A percentile compares a stretch with the other conserved stretches of the same genome.
Evolutionary conservation across 805 yeast genomes (phyloP).

Genomic region (Maudiozyma pseudohumilis): DNA sequence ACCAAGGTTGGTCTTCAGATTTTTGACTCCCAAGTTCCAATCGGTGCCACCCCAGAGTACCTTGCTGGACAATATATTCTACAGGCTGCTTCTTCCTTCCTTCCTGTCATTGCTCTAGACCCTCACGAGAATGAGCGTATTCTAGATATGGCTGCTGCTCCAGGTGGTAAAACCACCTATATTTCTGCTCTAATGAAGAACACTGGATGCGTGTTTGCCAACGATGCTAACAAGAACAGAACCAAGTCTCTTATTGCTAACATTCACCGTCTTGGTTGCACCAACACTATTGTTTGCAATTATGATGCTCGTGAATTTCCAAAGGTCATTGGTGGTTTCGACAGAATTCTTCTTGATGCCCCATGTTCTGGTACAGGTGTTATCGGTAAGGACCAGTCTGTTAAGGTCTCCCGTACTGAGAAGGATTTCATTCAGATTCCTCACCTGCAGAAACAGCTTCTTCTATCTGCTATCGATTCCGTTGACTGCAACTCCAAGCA

Average conservation of each 20-base stretch:
- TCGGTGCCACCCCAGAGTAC: constrained; percentile 99
- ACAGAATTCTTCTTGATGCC: constrained; percentile 89
- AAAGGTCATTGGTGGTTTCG: constrained; percentile 96
- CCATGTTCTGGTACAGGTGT: constrained; percentile 99
- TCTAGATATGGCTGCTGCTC: constrained; percentile 98
- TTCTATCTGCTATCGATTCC: constrained; percentile 92
- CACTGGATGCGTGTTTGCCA: constrained; percentile 95
- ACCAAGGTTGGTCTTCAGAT: constrained; percentile 96
- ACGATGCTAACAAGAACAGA: constrained; percentile 93
- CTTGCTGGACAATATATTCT: constrained; percentile 94
- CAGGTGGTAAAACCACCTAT: constrained; percentile 97
- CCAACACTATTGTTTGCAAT: constrained; percentile 91
- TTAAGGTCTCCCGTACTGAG: constrained; percentile 86
- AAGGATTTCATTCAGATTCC: constrained; percentile 96
- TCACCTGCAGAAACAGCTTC: constrained; percentile 87
- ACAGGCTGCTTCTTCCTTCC: constrained; percentile 96
- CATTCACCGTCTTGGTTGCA: constrained; percentile 93
- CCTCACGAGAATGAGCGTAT: constrained; percentile 97
- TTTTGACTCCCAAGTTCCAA: constrained; percentile 97
- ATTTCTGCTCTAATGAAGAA: constrained; percentile 94
- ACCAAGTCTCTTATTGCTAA: constrained; percentile 94
- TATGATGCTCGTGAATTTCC: constrained; percentile 99
- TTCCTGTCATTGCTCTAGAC: constrained; percentile 94
- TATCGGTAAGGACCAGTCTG: constrained; percentile 92
- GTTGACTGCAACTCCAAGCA: constrained; percentile 87